Evolutionary conservation across 345 rosid species (phyloP), one percentile per base, ranked within the genome.

Genomic region (Mangifera indica): DNA sequence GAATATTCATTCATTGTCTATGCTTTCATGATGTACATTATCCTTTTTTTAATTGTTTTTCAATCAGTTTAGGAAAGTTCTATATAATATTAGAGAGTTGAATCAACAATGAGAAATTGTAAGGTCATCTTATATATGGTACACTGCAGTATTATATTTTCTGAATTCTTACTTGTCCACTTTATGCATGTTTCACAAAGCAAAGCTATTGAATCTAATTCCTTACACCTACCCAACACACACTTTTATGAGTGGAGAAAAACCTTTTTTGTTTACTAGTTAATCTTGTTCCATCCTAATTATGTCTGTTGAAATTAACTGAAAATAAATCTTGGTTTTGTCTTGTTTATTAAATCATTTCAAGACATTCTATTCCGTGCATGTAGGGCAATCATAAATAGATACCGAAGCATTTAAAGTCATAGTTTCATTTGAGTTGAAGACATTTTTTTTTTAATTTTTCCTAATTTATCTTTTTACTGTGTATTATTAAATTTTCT

Each of bases 201-300:
- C 72, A 58, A 71, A 74, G 63, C 67, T 71, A 53, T 57, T 25
- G 34, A 67, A 57, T 71, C 56, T 15, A 53, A 53, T 74, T 66
- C 67, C 66, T 22, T 25, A 34, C 55, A 14, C 20, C 26, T 66
- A 64, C 69, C 71, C 44, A 55, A 34, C 48, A 46, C 51, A 66
- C 20, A 32, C 73, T 72, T 71, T 75, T 72, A 44, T 67, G 61
- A 73, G 66, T 58, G 80, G 63, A 67, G 56, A 71, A 60, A 25
- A 46, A 57, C 21, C 45, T 51, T 64, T 69, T 70, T 72, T 26
- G 10, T 68, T 40, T 60, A 1, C 25, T 64, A 32, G 18, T 78
- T 52, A 11, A 26, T 52, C 14, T 25, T 54, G 3, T 9, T 60
- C 51, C 54, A 46, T 46, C 15, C 49, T 58, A 60, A 37, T 37